These are phyloP conservation scores for Eucalyptus fibrosa DNA, from an alignment of 345 rosid genomes.

Conservation along the genomic window DNA sequence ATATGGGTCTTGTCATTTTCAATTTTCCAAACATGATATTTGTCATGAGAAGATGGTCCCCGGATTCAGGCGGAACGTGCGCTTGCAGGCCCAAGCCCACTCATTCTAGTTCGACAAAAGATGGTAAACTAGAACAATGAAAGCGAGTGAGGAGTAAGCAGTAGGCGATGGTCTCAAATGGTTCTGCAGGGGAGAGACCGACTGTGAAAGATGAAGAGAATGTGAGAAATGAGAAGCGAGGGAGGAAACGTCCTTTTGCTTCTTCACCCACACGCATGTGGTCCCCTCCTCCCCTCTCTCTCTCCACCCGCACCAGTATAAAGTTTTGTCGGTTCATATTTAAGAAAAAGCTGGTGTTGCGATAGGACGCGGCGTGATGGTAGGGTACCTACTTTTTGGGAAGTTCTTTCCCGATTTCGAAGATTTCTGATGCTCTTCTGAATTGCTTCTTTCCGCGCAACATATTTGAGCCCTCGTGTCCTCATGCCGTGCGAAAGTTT, in stretches of 20 bases:
- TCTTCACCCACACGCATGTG: too few relatives aligned
- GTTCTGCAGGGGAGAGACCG: background rate
- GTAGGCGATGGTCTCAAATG: background rate
- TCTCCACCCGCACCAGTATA: background rate
- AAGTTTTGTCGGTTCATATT: too few relatives aligned
- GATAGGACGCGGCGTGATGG: too few relatives aligned
- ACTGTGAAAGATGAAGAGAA: background rate
- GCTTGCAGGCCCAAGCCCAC: too few relatives aligned
- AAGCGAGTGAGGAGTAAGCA: background rate
- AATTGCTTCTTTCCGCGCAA: background rate
- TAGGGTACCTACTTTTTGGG: background rate
- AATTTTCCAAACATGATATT: too few relatives aligned
- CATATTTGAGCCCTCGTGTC: background rate
- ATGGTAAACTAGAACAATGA: background rate
- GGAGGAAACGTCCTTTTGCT: background rate
- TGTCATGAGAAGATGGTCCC: too few relatives aligned
- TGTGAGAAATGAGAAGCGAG: background rate
- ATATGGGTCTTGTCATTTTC: too few relatives aligned
- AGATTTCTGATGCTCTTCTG: background rate
- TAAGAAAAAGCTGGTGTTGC: background rate
- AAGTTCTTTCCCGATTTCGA: background rate
- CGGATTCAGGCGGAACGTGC: too few relatives aligned
- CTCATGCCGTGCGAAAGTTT: too few relatives aligned
- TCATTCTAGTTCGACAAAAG: too few relatives aligned
- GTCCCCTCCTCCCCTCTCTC: too few relatives aligned